These are phyloP conservation scores for Hammondia hammondi DNA, from an alignment of 169 alveolate genomes.

Conservation along the genomic window DNA sequence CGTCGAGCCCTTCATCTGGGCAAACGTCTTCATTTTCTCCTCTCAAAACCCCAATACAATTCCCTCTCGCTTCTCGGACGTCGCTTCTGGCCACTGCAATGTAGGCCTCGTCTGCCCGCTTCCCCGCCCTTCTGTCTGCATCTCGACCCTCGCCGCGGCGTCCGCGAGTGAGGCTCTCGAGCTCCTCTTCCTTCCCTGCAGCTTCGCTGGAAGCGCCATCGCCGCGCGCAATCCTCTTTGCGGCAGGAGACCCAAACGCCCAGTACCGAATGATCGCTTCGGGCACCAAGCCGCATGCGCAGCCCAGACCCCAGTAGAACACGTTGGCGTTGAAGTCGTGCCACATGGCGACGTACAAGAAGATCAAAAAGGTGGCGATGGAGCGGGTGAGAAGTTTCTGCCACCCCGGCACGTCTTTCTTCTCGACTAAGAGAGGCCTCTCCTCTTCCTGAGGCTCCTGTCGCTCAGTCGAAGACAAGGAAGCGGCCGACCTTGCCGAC, in stretches of 20 bases:
- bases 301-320: constrained; percentile 76
- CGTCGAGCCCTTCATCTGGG: neutral
- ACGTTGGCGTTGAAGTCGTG: constrained; percentile 81
- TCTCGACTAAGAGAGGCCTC: no score
- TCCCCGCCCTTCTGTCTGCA: no score
- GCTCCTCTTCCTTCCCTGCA: no score
- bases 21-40: neutral
- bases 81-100: neutral
- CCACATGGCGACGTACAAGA: constrained; percentile 86
- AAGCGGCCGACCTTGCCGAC: no score
- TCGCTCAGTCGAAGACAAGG: no score
- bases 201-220: constrained; percentile 42
- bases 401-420: constrained; percentile 68
- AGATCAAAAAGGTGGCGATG: constrained; percentile 56
- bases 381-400: neutral
- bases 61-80: neutral
- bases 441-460: no score
- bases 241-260: constrained; percentile 71
- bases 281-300: constrained; percentile 4
- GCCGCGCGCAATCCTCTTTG: constrained; percentile 75
- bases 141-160: no score
- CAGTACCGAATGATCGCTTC: neutral
- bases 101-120: no score
- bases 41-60: neutral
- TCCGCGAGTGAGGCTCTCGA: no score